phyloP scores from a whole-genome alignment of 805 yeast species.

The Candida germanica region DNA sequence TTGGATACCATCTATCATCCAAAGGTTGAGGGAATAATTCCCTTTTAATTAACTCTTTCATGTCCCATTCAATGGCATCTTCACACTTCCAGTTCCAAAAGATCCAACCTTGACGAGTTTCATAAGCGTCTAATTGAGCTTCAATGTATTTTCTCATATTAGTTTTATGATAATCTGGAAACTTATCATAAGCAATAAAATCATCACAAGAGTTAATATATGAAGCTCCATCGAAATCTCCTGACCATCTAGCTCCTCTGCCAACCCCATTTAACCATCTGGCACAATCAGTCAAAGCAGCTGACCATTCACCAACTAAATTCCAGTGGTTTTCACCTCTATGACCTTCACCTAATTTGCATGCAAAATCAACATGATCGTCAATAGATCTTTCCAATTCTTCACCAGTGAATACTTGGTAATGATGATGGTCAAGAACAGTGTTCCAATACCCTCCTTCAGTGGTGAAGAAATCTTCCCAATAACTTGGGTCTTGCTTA shows the following conservation, averaged over 20 bases:
- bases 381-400: constrained; percentile 60
- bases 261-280: constrained; percentile 86
- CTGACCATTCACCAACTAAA: constrained; percentile 85
- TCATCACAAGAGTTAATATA: constrained; percentile 60
- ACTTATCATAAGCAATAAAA: constrained; percentile 33
- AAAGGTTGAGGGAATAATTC: constrained; percentile 83
- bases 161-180: constrained; percentile 56
- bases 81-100: constrained; percentile 96
- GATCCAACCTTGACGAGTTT: constrained; percentile 79
- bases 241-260: constrained; percentile 79
- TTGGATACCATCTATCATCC: constrained; percentile 60
- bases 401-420: constrained; percentile 72
- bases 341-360: constrained; percentile 27
- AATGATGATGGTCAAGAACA: constrained; percentile 84
- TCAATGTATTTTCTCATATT: constrained; percentile 72
- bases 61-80: constrained; percentile 80
- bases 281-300: constrained; percentile 90
- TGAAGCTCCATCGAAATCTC: constrained; percentile 42
- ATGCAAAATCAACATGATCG: constrained; percentile 50
- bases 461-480: constrained; percentile 53
- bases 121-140: constrained; percentile 85
- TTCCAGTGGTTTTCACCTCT: constrained; percentile 65
- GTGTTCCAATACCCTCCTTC: constrained; percentile 54
- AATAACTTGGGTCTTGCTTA: constrained; percentile 49
- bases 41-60: constrained; percentile 52